Evolutionary conservation across 768 basidiomycete species (phyloP), one percentile per base, ranked within the genome.

Genomic region (Galerina sulciceps): DNA sequence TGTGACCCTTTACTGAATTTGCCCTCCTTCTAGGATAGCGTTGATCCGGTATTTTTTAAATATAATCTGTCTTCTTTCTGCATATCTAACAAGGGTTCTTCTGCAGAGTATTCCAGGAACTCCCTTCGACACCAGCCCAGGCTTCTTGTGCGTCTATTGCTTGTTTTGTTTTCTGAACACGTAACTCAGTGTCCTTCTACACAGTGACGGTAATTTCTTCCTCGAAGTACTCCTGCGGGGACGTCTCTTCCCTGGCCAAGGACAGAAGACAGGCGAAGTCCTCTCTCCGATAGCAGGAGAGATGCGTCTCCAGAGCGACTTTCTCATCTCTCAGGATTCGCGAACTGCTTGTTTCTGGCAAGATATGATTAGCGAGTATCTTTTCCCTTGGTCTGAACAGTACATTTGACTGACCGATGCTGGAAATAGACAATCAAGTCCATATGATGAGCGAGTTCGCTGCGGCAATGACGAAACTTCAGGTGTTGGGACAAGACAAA

Each of bases 211-310:
- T 15, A 73, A 76, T 58, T 54, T 77, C 55, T 76, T 69, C 70
- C 62, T 78, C 50, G 76, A 79, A 60, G 70, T 72, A 10, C 67
- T 71, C 20, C 68, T 72, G 53, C 65, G 68, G 41, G 70, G 70
- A 11, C 55, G 23, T 9, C 31, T 51, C 41, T 65, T 65, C 62
- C 67, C 67, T 10, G 64, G 57, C 15, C 62, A 61, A 38, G 61
- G 58, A 22, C 56, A 58, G 17, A 60, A 66, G 13, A 44, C 65
- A 20, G 67, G 67, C 22, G 67, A 69, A 57, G 67, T 69, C 26
- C 42, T 61, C 36, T 69, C 67, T 11, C 65, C 67, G 38, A 35
- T 69, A 26, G 59, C 58, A 10, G 65, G 65, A 31, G 67, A 69
- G 58, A 69, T 66, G 65, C 65, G 65, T 42, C 64, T 69, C 45